phyloP scores from a whole-genome alignment of 2,329 filamentous ascomycete species.

The Fusarium pseudonygamai region DNA sequence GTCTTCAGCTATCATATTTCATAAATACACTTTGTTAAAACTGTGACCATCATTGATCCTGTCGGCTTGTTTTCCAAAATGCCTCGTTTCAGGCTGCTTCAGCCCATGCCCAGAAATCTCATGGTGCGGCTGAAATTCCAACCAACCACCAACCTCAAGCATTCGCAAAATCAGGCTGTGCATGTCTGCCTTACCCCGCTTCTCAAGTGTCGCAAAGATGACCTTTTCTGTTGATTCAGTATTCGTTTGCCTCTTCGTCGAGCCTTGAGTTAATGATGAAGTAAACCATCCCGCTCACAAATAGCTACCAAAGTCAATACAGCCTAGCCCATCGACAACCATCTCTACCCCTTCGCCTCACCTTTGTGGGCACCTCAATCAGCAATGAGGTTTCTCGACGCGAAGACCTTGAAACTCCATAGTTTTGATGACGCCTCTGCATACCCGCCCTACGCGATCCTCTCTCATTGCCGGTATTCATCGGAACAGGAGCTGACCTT shows the following conservation, averaged over 20 bases:
- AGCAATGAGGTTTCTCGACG: background rate
- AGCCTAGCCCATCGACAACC: background rate
- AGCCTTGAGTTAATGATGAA: accelerated
- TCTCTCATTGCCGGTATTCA: background rate
- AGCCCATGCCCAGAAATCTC: background rate
- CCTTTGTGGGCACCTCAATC: accelerated
- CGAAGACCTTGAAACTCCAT: background rate
- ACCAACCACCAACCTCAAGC: background rate
- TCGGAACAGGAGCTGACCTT: background rate
- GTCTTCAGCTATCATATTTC: background rate
- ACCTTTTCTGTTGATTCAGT: accelerated
- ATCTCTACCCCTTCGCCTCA: background rate
- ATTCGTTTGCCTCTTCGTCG: accelerated
- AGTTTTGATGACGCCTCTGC: background rate
- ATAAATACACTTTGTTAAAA: background rate
- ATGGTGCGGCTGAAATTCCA: background rate
- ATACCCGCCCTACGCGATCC: background rate
- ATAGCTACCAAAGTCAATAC: background rate
- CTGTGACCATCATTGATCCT: accelerated
- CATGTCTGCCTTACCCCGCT: background rate
- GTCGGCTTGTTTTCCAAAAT: accelerated
- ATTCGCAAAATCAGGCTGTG: background rate
- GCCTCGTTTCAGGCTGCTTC: background rate
- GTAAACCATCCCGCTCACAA: accelerated
- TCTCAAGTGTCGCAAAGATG: background rate